Evolutionary conservation across 106 monocot species (phyloP), one percentile per base, ranked within the genome.

Genomic region (Narthecium ossifragum): DNA sequence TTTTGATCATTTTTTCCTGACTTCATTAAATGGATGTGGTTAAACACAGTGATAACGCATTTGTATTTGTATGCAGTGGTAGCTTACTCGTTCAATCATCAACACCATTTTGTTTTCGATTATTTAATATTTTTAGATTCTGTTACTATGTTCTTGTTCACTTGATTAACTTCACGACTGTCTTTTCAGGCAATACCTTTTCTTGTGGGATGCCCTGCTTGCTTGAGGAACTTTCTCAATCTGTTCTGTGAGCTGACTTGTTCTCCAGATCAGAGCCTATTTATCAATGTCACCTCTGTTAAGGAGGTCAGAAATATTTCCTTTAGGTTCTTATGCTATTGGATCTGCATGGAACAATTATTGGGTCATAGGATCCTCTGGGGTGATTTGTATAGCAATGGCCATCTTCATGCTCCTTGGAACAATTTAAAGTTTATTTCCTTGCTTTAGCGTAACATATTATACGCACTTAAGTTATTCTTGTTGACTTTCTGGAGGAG

Each of bases 211-310:
- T 98, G 96, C 46, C 96, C 96, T 50, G 96, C 96, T 55, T 98
- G 98, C 74, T 80, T 98, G 65, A 86, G 98, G 72, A 98, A 98
- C 80, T 98, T 98, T 52, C 39, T 98, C 43, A 98, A 98, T 84
- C 60, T 86, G 45, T 90, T 84, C 40, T 98, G 98, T 71, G 91
- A 91, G 60, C 80, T 98, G 48, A 65, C 84, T 8, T 98, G 98
- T 58, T 98, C 98, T 64, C 98, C 98, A 48, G 72, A 85, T 79
- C 98, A 98, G 71, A 98, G 98, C 41, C 69, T 87, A 61, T 98
- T 98, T 71, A 80, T 98, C 59, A 98, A 98, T 26, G 91, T 98
- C 53, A 91, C 98, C 33, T 98, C 98, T 52, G 23, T 73, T 46
- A 53, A 41, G 6, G 62, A 98, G 90, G 98, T 87, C 41, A n/a